These are phyloP conservation scores for Sporothrix euskadiensis DNA, from an alignment of 2,329 filamentous ascomycete species.

Conservation along the genomic window DNA sequence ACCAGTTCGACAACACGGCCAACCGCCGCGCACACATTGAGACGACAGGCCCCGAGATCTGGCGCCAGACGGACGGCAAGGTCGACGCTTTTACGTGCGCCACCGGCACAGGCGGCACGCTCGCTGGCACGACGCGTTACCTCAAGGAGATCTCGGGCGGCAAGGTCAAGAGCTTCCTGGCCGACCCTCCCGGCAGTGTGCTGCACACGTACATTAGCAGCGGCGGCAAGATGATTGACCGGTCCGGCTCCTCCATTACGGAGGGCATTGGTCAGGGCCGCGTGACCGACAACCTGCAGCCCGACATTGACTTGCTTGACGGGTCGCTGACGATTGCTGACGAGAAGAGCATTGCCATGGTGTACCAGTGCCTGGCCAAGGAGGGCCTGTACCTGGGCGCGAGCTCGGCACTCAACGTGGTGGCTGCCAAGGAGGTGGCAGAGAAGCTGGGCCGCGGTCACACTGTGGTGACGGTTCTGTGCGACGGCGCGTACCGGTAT, in stretches of 20 bases:
- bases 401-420: constrained; percentile 91
- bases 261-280: constrained; percentile 97
- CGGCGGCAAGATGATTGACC: constrained; percentile 79
- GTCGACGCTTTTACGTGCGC: constrained; percentile 95
- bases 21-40: constrained; percentile 94
- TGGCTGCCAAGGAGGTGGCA: constrained; percentile 90
- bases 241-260: constrained; percentile 84
- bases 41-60: constrained; percentile 96
- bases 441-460: constrained; percentile 84
- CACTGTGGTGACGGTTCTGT: constrained; percentile 90
- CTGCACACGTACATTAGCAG: constrained; percentile 88
- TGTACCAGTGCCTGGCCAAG: constrained; percentile 93
- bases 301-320: constrained; percentile 81
- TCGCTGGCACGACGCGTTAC: constrained; percentile 85
- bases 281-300: constrained; percentile 89
- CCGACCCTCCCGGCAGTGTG: constrained; percentile 90
- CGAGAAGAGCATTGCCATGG: constrained; percentile 96
- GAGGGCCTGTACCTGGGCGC: constrained; percentile 95
- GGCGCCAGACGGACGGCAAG: constrained; percentile 82
- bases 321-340: constrained; percentile 82
- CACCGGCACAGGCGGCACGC: constrained; percentile 87
- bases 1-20: constrained; percentile 96
- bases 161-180: constrained; percentile 81
- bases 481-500: constrained; percentile 96
- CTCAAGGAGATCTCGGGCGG: constrained; percentile 81